These are phyloP conservation scores for Setaria viridis DNA, from an alignment of 202 grass and related monocot genomes.

Conservation along the genomic window DNA sequence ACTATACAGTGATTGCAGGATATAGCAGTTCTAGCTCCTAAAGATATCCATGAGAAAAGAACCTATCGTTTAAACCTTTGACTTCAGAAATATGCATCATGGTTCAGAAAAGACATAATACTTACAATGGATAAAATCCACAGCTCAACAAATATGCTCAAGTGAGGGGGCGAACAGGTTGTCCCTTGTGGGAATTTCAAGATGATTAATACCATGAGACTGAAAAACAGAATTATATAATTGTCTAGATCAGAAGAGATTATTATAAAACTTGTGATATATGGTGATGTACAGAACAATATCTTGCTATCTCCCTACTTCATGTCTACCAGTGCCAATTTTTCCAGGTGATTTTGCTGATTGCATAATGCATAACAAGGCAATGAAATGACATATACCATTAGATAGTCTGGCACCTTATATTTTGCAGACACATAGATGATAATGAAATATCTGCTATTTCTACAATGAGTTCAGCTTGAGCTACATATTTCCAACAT, in stretches of 20 bases:
- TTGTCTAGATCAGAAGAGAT: neutral
- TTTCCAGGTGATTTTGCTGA: slow-evolving; percentile 16
- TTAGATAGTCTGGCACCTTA: neutral
- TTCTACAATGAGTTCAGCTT: neutral
- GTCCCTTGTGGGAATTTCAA: slow-evolving; percentile 86
- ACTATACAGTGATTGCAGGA: too few relatives aligned
- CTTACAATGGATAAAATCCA: slow-evolving; percentile 90
- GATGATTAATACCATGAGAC: slow-evolving; percentile 69
- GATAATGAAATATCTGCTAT: neutral
- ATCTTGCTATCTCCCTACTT: neutral
- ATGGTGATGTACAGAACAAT: neutral
- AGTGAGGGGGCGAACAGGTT: slow-evolving; percentile 80
- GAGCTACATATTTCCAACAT: neutral
- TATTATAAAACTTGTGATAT: neutral
- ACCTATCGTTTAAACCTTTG: too few relatives aligned
- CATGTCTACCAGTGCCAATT: neutral
- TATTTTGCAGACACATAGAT: neutral
- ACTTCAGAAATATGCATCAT: neutral
- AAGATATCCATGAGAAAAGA: too few relatives aligned
- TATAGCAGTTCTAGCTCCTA: too few relatives aligned
- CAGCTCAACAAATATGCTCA: slow-evolving; percentile 62
- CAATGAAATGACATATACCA: neutral
- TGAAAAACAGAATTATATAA: slow-evolving; percentile 43
- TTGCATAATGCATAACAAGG: neutral
- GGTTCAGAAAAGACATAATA: slow-evolving; percentile 6